Conservation (phyloP, 305 asterid genomes). For the Fraxinus dipetala region DNA sequence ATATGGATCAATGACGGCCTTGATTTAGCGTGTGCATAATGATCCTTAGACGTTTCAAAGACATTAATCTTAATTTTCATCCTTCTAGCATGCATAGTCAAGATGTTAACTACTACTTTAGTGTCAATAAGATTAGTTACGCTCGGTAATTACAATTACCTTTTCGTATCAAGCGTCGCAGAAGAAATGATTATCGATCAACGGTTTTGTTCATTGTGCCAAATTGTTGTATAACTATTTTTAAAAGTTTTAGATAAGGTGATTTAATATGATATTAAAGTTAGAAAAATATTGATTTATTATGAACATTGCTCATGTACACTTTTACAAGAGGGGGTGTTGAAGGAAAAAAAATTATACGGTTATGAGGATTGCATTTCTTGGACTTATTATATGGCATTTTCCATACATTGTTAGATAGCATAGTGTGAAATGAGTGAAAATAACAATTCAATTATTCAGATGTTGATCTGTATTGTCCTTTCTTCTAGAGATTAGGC, state of each 20-base stretch:
- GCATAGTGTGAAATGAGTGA: background rate
- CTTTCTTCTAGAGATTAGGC: background rate
- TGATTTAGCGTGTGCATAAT: background rate
- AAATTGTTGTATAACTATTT: background rate
- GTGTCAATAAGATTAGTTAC: background rate
- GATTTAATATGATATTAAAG: no score
- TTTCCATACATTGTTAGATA: background rate
- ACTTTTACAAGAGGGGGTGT: background rate
- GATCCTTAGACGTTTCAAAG: conserved; percentile 17
- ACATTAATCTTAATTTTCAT: background rate
- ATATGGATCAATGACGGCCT: conserved; percentile 17
- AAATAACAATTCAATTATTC: background rate
- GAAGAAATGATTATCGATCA: background rate
- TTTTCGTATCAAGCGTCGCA: background rate
- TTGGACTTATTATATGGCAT: background rate
- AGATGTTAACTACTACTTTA: background rate
- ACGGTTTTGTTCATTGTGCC: no score
- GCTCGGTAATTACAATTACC: no score
- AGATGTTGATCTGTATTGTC: background rate
- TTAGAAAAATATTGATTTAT: background rate
- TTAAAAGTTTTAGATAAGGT: no score
- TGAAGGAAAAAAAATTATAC: no score
- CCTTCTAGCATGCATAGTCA: background rate
- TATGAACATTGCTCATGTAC: no score
- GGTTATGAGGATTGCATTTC: background rate